Base-by-base conservation (phyloP, 1,139 yeast genomes). In the Sugiyamaella grinbergsii region DNA sequence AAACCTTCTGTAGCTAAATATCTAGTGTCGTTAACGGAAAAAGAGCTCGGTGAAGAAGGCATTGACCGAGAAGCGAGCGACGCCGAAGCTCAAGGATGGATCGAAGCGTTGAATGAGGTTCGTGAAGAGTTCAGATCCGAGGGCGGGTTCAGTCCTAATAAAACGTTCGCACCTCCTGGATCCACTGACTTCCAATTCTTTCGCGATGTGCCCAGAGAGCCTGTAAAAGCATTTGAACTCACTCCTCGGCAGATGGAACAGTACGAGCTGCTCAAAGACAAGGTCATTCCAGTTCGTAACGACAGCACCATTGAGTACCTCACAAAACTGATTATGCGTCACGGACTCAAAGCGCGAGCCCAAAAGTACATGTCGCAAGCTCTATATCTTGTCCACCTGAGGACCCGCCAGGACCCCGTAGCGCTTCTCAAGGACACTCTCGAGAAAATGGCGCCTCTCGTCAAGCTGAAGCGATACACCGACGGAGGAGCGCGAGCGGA, bases 241-340 rank as follows among this genome's bases (percentile, higher is more conserved):
- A 72, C 82, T 5, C 75, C 71, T 34, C 81, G 77, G 58, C 96
- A 89, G 70, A 55, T 77, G 26, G 75, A 70, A 8, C 80, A 85
- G 65, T 75, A 76, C 42, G 79, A 75, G 51, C 68, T 64, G 10
- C 71, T 84, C 52, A 72, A 77, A 51, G 75, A 71, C 39, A 71
- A 75, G 53, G 78, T 81, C 18, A 71, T 88, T 31, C 96, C 96
- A 15, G 66, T 74, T 22, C 74, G 77, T 60, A 71, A 74, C 31
- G 95, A 91, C 60, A 85, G 87, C 13, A 79, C 84, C 28, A 77
- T 93, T 49, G 82, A 83, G 49, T 86, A 86, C 60, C 79, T 93
- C 62, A 83, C 88, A 51, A 89, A 91, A 67, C 78, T 90, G 71
- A 82, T 93, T 54, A 94, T 94, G 98, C 82, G 89, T 65, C 83